Base-by-base conservation (phyloP, 192 early-diverging fungal species). In the Gaertneriomyces sp. region DNA sequence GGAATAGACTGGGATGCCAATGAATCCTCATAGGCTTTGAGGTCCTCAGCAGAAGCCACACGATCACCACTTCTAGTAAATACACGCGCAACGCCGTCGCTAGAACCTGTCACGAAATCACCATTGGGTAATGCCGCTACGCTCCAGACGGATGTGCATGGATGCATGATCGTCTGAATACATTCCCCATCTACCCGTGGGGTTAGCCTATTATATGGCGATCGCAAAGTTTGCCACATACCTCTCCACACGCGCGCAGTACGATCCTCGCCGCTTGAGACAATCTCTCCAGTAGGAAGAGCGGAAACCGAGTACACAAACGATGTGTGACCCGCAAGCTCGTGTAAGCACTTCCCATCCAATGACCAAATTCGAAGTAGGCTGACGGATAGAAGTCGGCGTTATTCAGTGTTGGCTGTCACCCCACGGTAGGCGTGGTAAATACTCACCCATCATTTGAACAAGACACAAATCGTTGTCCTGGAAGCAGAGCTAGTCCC, bases 191-290 rank as follows among this genome's bases (percentile, higher is more conserved):
- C 91, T 93, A 45, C 20, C 42, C 7, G 12, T 16, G 33, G 1
- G 14, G 11, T n/a, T 56, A 33, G 25, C 2, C 25, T 33, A 33
- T 33, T 33, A 33, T 33, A 33, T 33, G 25, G 1, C 0, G 25
- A 33, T 33, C 25, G 25, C 25, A 0, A 33, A 33, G 25, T 33
- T 33, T 33, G 25, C 25, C 25, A 33, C 57, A 46, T 70, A 86
- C 90, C 82, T 53, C 83, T 76, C 96, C 96, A 99, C 5, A 95
- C 79, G 14, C 88, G 81, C 8, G 93, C 81, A 3, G 91, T 84
- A 42, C 95, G 83, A 64, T 99, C 98, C 81, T 99, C 98, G 59
- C 95, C 98, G 45, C 90, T 82, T 1, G 94, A 96, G 6, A 91
- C 88, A 53, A 95, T 77, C 58, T 92, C 86, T 41, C 90, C 92